phyloP scores from a whole-genome alignment of 768 basidiomycete species.

The Trametes coccinea region DNA sequence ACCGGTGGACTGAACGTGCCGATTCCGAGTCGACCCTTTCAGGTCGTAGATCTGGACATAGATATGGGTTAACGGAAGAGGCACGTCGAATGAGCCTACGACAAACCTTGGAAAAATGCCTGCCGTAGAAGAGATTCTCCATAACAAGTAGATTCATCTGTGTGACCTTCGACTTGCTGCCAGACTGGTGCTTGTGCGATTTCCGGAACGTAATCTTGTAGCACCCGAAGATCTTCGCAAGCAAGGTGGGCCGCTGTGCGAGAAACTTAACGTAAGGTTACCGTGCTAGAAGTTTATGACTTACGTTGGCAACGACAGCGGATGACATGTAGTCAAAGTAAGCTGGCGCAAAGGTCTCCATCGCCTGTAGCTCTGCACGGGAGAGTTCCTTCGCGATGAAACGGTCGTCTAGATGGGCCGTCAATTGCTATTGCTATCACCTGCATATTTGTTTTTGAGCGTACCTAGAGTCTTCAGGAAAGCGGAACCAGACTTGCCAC shows the following conservation, averaged over 20 bases:
- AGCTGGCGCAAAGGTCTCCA: conserved; percentile 95
- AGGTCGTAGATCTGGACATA: conserved; percentile 86
- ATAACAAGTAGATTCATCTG: conserved; percentile 97
- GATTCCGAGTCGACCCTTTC: conserved; percentile 93
- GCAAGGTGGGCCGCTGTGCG: conserved; percentile 80
- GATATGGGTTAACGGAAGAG: conserved; percentile 4
- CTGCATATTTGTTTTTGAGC: conserved; percentile 18
- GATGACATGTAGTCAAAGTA: conserved; percentile 99
- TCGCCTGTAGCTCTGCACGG: conserved; percentile 84
- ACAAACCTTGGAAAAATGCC: conserved; percentile 82
- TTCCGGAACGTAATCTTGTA: conserved; percentile 92
- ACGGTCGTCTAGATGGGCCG: conserved; percentile 71
- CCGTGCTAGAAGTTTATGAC: conserved; percentile 29
- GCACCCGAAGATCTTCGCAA: conserved; percentile 97
- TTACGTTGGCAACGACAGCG: conserved; percentile 81
- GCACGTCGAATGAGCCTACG: not conserved
- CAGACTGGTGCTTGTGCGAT: conserved; percentile 64
- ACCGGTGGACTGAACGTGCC: conserved; percentile 89
- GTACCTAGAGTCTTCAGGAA: conserved; percentile 93
- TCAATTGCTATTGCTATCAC: conserved; percentile 1
- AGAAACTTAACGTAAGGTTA: not conserved
- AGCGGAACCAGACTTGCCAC: conserved; percentile 95
- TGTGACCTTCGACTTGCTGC: conserved; percentile 72
- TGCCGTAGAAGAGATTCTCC: conserved; percentile 96
- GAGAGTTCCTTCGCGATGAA: conserved; percentile 99